Conservation (phyloP, 2,329 filamentous ascomycete genomes). For the Chalara sp. region DNA sequence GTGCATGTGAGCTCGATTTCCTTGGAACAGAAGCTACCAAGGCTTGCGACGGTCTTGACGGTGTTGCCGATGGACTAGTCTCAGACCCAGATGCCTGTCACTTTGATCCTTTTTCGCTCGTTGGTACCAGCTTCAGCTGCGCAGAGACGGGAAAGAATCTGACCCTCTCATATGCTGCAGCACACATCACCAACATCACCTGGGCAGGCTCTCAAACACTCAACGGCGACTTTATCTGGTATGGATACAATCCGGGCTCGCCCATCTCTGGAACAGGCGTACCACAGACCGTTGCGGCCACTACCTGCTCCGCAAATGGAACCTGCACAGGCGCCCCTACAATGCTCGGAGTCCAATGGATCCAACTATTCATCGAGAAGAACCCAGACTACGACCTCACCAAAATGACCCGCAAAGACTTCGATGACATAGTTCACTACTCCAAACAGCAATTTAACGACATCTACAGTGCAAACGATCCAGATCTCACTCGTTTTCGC, state of each 20-base stretch:
- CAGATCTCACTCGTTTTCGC: slow-evolving; percentile 11
- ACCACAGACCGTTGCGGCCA: not conserved
- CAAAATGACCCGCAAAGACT: not conserved
- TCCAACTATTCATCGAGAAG: slow-evolving; percentile 27
- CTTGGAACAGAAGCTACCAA: slow-evolving; percentile 3
- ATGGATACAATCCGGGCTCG: slow-evolving; percentile 6
- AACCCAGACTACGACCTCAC: slow-evolving; percentile 20
- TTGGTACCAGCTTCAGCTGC: slow-evolving; percentile 1
- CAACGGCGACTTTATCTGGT: slow-evolving; percentile 6
- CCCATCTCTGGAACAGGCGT: not conserved
- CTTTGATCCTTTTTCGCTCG: slow-evolving; percentile 6
- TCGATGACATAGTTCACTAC: not conserved
- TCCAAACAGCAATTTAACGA: slow-evolving; percentile 6
- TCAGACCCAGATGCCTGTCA: slow-evolving; percentile 4
- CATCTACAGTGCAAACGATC: slow-evolving; percentile 9
- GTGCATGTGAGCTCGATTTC: slow-evolving; percentile 8
- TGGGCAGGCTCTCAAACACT: slow-evolving; percentile 4
- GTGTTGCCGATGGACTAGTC: slow-evolving; percentile 12
- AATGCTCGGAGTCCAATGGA: slow-evolving; percentile 25
- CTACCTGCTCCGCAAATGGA: slow-evolving; percentile 2
- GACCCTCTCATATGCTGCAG: not conserved
- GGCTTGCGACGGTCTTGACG: slow-evolving; percentile 13
- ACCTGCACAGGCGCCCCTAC: slow-evolving; percentile 21
- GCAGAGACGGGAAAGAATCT: not conserved
- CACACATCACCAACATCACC: slow-evolving; percentile 2